phyloP scores from a whole-genome alignment of 2,329 filamentous ascomycete species.

The Geosmithia putterillii region DNA sequence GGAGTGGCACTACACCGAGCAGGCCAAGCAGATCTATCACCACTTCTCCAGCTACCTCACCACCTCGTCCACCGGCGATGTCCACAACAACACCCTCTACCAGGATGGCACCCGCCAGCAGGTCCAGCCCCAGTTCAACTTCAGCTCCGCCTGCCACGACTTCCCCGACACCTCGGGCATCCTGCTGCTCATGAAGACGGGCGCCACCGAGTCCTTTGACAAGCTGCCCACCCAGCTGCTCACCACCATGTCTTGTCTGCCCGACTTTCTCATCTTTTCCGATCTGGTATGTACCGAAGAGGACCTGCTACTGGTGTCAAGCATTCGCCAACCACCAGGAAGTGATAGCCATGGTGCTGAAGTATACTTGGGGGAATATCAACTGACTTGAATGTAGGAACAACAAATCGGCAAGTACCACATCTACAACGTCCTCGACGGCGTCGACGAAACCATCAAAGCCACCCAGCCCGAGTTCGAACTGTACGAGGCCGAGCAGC shows the following conservation, averaged over 20 bases:
- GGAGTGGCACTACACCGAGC: conserved; percentile 6
- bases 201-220: conserved; percentile 38
- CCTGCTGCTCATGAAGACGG: conserved; percentile 43
- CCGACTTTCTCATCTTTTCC: conserved; percentile 18
- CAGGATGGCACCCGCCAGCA: conserved; percentile 18
- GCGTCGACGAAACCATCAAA: conserved; percentile 22
- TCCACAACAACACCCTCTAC: conserved; percentile 27
- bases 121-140: conserved; percentile 22
- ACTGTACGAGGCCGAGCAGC: conserved; percentile 29
- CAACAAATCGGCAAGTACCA: conserved; percentile 34
- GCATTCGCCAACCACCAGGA: too few species aligned
- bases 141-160: conserved; percentile 19
- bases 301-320: neutral
- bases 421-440: conserved; percentile 26
- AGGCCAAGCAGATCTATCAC: conserved; percentile 14
- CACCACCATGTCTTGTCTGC: conserved; percentile 35
- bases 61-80: conserved; percentile 5
- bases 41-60: conserved; percentile 16
- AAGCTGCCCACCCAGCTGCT: conserved; percentile 41
- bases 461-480: conserved; percentile 29
- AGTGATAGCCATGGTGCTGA: too few species aligned
- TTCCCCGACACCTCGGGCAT: conserved; percentile 33
- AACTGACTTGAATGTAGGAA: conserved; percentile 26
- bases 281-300: conserved; percentile 1
- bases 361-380: too few species aligned